Conservation (phyloP, 352 stramenopile species). For the Phytophthora aleatoria region DNA sequence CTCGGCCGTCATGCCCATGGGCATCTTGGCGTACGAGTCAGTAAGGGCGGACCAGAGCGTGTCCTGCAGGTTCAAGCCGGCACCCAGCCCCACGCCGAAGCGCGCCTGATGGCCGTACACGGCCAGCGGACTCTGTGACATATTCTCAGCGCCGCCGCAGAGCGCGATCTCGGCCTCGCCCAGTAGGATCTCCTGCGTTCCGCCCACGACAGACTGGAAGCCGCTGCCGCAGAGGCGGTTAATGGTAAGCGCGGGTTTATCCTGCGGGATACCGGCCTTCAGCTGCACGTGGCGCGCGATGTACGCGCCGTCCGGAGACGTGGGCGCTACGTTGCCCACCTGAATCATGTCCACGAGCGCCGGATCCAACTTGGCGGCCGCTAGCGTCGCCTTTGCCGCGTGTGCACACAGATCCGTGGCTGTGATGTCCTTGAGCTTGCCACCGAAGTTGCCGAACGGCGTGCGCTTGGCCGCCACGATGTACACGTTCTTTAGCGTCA, state of each 20-base stretch:
- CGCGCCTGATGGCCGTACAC: slow-evolving; percentile 92
- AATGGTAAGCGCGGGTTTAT: slow-evolving; percentile 94
- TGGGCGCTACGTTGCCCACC: slow-evolving; percentile 97
- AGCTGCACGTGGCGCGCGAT: slow-evolving; percentile 95
- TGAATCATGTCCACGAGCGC: slow-evolving; percentile 91
- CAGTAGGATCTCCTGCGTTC: slow-evolving; percentile 91
- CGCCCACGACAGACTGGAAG: slow-evolving; percentile 96
- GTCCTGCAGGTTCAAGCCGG: slow-evolving; percentile 94
- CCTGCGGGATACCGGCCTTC: slow-evolving; percentile 87
- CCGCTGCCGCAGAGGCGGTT: slow-evolving; percentile 98
- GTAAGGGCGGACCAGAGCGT: slow-evolving; percentile 97
- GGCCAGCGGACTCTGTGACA: slow-evolving; percentile 94
- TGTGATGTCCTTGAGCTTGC: slow-evolving; percentile 92
- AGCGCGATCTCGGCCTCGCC: slow-evolving; percentile 91
- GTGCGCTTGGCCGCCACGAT: slow-evolving; percentile 96
- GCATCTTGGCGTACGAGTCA: slow-evolving; percentile 93
- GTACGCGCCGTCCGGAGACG: slow-evolving; percentile 93
- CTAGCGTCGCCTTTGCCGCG: slow-evolving; percentile 86
- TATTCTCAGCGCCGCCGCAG: slow-evolving; percentile 94
- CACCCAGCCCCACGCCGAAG: slow-evolving; percentile 93
- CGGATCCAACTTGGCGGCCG: slow-evolving; percentile 84
- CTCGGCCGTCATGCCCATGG: slow-evolving; percentile 99
- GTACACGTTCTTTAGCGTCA: slow-evolving; percentile 90
- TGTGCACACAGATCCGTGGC: slow-evolving; percentile 92
- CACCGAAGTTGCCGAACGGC: slow-evolving; percentile 94